Evolutionary conservation across 371 early-diverging fungal species (phyloP), one percentile per base, ranked within the genome.

Genomic region (Catenaria anguillulae): DNA sequence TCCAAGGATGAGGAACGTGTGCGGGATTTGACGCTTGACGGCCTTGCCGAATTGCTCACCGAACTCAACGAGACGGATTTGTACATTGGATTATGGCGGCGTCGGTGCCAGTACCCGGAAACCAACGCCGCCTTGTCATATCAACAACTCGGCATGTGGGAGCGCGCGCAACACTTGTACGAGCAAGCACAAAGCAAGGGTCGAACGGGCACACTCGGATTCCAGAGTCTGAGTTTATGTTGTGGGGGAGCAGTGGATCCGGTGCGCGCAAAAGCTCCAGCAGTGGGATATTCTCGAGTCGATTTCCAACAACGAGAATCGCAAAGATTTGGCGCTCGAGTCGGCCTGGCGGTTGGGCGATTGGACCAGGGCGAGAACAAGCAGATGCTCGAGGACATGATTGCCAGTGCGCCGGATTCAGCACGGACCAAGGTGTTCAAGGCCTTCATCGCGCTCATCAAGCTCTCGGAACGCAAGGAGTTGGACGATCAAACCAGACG

Each of bases 201-300:
- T n/a, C n/a, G n/a, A n/a, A n/a, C n/a, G n/a, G n/a, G n/a, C 93
- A 0, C 77, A 93, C 13, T 85, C 84, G 4, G 90, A 92, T 0
- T 79, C 82, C 2, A 68, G 98, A 99, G 70, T 81, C 92, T 1
- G 99, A 99, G 69, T 98, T 93, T 67, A 81, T 82, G 58, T 71
- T 97, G 10, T 99, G 99, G 98, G 97, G 73, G 88, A 94, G 56
- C 92, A 92, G 66, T 99, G 99, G 86, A 83, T 97, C 31, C 70
- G 73, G 23, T 91, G 93, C 63, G 87, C 97, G 0, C 81, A 93
- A 67, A 83, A 88, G 59, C 73, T 99, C 42, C 98, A 99, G 73
- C 95, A 93, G 68, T 99, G 99, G 99, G 99, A 99, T 64, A 82
- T 97, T 58, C 73, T 97, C 56, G 77, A 83, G 2, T 98, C 98